Evolutionary conservation across 108 stramenopile species (phyloP).

Genomic region (Skeletonema tropicum): DNA sequence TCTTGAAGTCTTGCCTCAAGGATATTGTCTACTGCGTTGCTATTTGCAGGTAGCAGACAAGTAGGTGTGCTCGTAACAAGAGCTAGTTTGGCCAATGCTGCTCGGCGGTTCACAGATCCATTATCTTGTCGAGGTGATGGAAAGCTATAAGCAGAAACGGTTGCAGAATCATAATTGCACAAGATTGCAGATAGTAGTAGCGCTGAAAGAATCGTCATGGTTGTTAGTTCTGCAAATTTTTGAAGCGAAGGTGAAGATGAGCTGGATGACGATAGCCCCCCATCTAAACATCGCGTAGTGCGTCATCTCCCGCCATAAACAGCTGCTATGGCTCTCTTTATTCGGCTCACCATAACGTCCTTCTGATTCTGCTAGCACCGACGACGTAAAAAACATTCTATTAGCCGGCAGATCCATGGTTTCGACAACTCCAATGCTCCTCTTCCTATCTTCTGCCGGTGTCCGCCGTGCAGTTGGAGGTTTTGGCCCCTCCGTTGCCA

Average conservation of each 20-base stretch:
- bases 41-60: neutral
- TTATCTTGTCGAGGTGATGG: neutral
- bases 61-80: neutral
- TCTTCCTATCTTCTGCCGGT: constrained; percentile 14
- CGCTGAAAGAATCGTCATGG: neutral
- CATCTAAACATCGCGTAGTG: neutral
- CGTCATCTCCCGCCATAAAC: neutral
- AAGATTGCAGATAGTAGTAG: neutral
- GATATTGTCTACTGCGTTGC: neutral
- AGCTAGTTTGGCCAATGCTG: neutral
- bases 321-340: too few relatives aligned
- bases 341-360: neutral
- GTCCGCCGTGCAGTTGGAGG: constrained; percentile 9
- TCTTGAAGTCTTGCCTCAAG: constrained; percentile 2
- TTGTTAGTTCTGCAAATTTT: too few relatives aligned
- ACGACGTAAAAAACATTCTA: neutral
- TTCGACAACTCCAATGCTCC: constrained; percentile 14
- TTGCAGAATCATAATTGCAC: neutral
- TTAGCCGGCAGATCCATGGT: constrained; percentile 1
- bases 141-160: neutral
- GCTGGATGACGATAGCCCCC: too few relatives aligned
- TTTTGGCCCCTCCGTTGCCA: constrained; percentile 2
- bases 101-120: neutral
- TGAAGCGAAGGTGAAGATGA: too few relatives aligned
- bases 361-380: neutral